Evolutionary conservation across 768 basidiomycete species (phyloP), one percentile per base, ranked within the genome.

Genomic region (Hortiboletus campestris): DNA sequence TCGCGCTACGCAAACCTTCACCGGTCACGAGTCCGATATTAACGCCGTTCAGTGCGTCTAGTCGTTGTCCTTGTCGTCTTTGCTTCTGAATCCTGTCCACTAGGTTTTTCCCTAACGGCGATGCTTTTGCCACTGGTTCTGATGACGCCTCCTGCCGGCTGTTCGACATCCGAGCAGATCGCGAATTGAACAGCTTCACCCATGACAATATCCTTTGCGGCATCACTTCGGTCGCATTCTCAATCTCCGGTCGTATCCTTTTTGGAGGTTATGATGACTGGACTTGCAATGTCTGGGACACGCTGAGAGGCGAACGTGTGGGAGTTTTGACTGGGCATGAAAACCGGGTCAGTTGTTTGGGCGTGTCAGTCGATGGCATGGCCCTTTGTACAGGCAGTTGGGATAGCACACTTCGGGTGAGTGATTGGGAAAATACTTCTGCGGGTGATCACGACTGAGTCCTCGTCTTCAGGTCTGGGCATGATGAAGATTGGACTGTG

Each of bases 241-340:
- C 96, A 5, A 91, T 93, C 63, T 98, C 95, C 28, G 96, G 96
- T 36, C 90, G 96, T 56, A 92, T 99, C 64, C 80, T 99, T 38
- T 99, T 99, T 63, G 96, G 97, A 61, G 96, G 96, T 40, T 99
- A 99, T 71, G 96, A 99, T 73, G 96, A 99, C 70, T 98, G 97
- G 91, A 98, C 97, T 63, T 95, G 94, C 79, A 99, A 99, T 70
- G 96, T 98, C 49, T 99, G 96, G 96, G 96, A 99, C 71, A 98
- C 95, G 29, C 80, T 99, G 67, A 97, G 96, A 74, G 97, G 97
- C 52, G 96, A 98, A 73, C 90, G 96, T 53, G 94, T 99, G 39
- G 96, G 96, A 54, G 97, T 99, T 49, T 75, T 99, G 58, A 93
- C 94, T 36, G 96, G 97, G 17, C 96, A 99, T 67, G 96, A 99